Percentiles rank a stretch among this genome's conserved stretches.
phyloP scores from a whole-genome alignment of 306 rosid species.

The Styphnolobium japonicum region DNA sequence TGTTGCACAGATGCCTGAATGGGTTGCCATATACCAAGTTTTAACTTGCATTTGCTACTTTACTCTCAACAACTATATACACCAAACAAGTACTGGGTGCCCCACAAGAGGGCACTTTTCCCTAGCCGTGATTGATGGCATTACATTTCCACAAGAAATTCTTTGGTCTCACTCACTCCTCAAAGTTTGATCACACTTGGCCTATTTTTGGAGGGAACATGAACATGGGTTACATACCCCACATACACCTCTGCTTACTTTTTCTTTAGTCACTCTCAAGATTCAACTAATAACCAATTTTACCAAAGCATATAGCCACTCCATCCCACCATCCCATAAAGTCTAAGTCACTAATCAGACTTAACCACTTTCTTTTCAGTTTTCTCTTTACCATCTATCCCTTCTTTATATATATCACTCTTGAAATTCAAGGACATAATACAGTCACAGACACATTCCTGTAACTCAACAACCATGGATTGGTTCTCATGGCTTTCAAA shows the following conservation, averaged over 20 bases:
- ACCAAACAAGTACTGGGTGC: constrained; percentile 29
- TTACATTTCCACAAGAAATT: constrained; percentile 39
- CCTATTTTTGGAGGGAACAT: constrained; percentile 52
- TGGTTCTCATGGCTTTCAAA: constrained; percentile 96
- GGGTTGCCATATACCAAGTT: constrained; percentile 23
- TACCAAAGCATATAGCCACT: background rate
- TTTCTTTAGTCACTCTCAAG: constrained; percentile 63
- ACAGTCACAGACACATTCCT: constrained; percentile 1
- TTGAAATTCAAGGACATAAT: constrained; percentile 16
- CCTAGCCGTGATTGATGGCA: constrained; percentile 65
- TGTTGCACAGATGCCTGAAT: background rate
- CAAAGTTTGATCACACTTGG: constrained; percentile 18
- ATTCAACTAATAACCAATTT: constrained; percentile 41
- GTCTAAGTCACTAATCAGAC: constrained; percentile 20
- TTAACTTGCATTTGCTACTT: constrained; percentile 18
- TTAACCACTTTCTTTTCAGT: constrained; percentile 28
- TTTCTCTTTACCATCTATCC: constrained; percentile 3
- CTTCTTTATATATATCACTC: constrained; percentile 1
- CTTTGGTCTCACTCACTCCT: constrained; percentile 43
- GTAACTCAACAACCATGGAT: constrained; percentile 57
- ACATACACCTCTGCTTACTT: constrained; percentile 21
- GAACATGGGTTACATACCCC: constrained; percentile 54
- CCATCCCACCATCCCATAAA: background rate
- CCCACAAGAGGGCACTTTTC: constrained; percentile 29
- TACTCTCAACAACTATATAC: constrained; percentile 27